Evolutionary conservation across 2,329 filamentous ascomycete genomes (phyloP), one percentile per base, ranked within the genome.

Genomic region (Septoria linicola): DNA sequence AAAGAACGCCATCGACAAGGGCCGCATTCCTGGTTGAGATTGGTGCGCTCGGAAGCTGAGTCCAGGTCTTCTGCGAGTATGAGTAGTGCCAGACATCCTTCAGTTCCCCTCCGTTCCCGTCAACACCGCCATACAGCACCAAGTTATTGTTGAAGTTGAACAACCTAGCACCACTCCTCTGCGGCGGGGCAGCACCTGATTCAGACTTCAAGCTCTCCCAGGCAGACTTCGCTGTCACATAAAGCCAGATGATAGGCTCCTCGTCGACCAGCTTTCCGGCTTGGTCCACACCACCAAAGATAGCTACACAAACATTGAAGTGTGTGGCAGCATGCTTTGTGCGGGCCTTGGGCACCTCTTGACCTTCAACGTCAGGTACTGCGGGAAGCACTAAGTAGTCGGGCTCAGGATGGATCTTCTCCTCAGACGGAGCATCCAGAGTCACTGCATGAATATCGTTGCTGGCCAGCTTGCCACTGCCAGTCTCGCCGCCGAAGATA

Each of bases 351-450:
- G 72, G 72, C 1, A 73, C 66, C 14, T 55, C 46, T 21, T 59
- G 62, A 8, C 57, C 65, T 36, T 68, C 62, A 0, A 55, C 47
- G 14, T 64, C 66, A 8, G 70, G 58, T 11, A 73, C 44, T 2
- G 72, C 70, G n/a, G 73, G 72, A 3, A 73, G 62, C n/a, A 73
- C 59, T 5, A 67, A 65, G 48, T 75, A 75, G 19, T 73, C 71
- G 44, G 69, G 60, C 8, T 70, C 67, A 20, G 68, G 61, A 8
- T 70, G 66, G 11, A 66, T 61, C 51, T 47, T 64, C 48, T 59
- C 58, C n/a, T 58, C 49, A 14, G 65, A 63, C 60, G 65, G 49
- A 20, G 49, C 23, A 17, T 48, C 21, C 66, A 65, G 31, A 4
- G 68, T 70, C 30, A 75, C 55, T 2, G 66, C 63, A 46, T 75